Evolutionary conservation across 129 eudicot species (phyloP), one percentile per base, ranked within the genome.

Genomic region (Mikania micrantha): DNA sequence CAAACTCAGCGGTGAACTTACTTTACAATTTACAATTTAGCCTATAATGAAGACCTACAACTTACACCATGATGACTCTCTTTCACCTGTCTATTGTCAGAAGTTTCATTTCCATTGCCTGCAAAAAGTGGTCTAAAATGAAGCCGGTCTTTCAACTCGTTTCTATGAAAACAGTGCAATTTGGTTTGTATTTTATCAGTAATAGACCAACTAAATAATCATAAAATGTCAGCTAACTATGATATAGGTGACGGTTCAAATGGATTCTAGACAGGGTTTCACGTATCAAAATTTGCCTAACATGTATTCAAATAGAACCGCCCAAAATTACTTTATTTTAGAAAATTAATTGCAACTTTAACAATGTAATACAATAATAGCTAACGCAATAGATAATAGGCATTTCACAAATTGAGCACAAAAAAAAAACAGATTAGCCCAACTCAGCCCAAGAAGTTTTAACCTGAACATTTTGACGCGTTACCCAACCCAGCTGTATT

Each of bases 51-150:
- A 77, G 82, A 90, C 88, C 83, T 82, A 85, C 95, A 85, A 90
- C 97, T 89, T 94, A 94, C 99, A 94, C 74, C 79, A 90, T 78
- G 84, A 77, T 72, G 90, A 83, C 81, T 83, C 69, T 71, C 78
- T 62, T 57, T 63, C 44, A 66, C 78, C 32, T 48, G 67, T 36
- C 45, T 47, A 45, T n/a, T 22, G n/a, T 66, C 81, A 63, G 76
- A 29, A 27, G 11, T 17, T 31, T 72, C 82, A 67, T 70, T 78
- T 59, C 73, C 86, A 27, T 68, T 75, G 48, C 90, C 96, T 86
- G 74, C 75, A 69, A 40, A 63, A 74, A 48, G 42, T 29, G 66
- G 12, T 44, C 50, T 57, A 19, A 13, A 68, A 19, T 31, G 49
- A 71, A 61, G 32, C 57, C 57, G 34, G 59, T 31, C 44, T 69